Evolutionary conservation across 2,329 filamentous ascomycete genomes (phyloP), one percentile per base, ranked within the genome.

Genomic region (Aotearoamyces nothofagi): DNA sequence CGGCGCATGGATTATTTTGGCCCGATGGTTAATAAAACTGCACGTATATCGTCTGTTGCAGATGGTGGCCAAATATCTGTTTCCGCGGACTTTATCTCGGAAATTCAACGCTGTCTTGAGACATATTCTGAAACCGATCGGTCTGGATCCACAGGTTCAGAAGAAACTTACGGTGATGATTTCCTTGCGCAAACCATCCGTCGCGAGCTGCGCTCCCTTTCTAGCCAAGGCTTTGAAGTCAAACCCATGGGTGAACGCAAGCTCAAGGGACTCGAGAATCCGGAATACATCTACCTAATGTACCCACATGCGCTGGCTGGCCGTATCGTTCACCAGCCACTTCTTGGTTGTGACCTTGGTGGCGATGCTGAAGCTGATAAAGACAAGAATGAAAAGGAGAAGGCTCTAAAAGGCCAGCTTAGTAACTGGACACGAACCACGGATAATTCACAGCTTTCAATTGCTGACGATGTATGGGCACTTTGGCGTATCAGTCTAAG

Each of bases 1-100:
- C 78, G 86, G 33, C 83, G 90, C 38, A 98, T 98, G 90, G 90
- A 98, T 46, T 98, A 98, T 57, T 98, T 96, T 50, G 90, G 90
- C 1, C 90, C 90, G 9, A 98, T 98, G 84, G 90, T 98, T 46
- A 98, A 98, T 56, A 86, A 92, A 47, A 83, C 90, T 1, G 79
- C 90, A 10, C 79, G 90, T 57, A 92, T 98, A 39, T 90, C 83
- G 5, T 78, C 82, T 13, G 86, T 93, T 24, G 90, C 90, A 19
- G 90, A 98, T 50, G 90, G 90, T 36, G 90, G 90, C 1, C 87
- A 98, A 51, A 94, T 96, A 39, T 90, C 87, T 0, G 90, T 96
- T 2, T 94, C 86, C 1, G 84, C 84, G 2, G 90, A 98, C 52
- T 96, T 96, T 55, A 92, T 98, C 46, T 81, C 80, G 9, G 90